Conservation (phyloP, 2,329 filamentous ascomycete genomes). For the Penicillium sp. region DNA sequence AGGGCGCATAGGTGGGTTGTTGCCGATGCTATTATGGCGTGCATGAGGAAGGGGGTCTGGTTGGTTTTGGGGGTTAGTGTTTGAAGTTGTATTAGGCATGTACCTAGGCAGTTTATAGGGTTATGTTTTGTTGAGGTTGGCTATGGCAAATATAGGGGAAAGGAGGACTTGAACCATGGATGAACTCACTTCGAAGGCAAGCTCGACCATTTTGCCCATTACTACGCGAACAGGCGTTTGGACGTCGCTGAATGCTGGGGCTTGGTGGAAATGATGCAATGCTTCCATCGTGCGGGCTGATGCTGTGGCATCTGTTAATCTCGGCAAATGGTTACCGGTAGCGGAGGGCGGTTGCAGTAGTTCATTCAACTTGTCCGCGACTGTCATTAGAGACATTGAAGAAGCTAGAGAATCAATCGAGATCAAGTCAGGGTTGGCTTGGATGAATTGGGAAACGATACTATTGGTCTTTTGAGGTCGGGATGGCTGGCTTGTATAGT, state of each 20-base stretch:
- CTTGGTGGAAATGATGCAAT: constrained; percentile 29
- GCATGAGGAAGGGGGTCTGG: constrained; percentile 38
- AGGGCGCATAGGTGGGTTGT: constrained; percentile 30
- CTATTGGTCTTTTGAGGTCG: constrained; percentile 3
- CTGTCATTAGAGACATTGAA: constrained; percentile 18
- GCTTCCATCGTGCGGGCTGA: constrained; percentile 16
- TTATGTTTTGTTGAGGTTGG: not conserved
- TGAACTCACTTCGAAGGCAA: constrained; percentile 30
- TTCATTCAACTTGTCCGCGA: constrained; percentile 23
- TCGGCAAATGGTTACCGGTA: not conserved
- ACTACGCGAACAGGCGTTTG: constrained; percentile 15
- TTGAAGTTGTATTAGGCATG: not conserved
- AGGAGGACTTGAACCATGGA: not conserved
- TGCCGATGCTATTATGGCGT: constrained; percentile 33
- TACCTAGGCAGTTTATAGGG: not conserved
- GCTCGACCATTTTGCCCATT: constrained; percentile 23
- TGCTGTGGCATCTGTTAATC: not conserved
- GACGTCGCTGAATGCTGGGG: constrained; percentile 12
- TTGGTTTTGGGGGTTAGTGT: not conserved
- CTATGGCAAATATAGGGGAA: not conserved
- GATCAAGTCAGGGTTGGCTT: constrained; percentile 8
- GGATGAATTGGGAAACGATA: constrained; percentile 13
- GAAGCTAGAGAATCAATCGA: constrained; percentile 16
- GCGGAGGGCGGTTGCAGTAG: constrained; percentile 12
- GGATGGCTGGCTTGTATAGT: constrained; percentile 19